phyloP scores from a whole-genome alignment of 2,329 filamentous ascomycete genomes.

The Xylaria sp. region DNA sequence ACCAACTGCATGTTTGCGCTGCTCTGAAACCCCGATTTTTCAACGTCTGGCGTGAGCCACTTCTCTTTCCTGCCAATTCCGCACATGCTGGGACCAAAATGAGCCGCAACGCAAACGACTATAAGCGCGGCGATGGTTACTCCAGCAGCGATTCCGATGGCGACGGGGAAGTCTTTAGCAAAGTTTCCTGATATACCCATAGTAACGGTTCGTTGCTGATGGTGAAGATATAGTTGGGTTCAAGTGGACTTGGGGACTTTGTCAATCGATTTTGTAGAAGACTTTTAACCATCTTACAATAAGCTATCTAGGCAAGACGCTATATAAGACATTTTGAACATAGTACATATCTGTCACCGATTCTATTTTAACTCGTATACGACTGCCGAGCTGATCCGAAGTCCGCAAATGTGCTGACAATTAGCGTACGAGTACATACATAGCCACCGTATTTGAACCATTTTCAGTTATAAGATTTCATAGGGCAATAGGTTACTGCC shows the following conservation, averaged over 20 bases:
- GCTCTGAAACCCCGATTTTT: conserved; percentile 26
- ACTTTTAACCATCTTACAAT: not conserved
- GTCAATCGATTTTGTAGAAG: not conserved
- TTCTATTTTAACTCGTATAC: not conserved
- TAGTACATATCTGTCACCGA: not conserved
- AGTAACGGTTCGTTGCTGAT: not conserved
- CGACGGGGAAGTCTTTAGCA: conserved; percentile 35
- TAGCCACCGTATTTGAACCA: conserved; percentile 1
- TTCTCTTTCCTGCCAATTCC: conserved; percentile 35
- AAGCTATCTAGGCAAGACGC: not conserved
- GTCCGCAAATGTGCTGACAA: conserved; percentile 6
- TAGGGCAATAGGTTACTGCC: not conserved
- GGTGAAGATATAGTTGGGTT: not conserved
- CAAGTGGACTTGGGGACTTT: not conserved
- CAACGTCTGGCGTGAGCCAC: conserved; percentile 36
- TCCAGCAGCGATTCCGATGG: conserved; percentile 36
- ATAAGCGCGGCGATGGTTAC: conserved; percentile 36
- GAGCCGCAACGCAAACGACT: conserved; percentile 41
- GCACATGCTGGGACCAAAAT: conserved; percentile 42
- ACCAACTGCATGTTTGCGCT: not conserved
- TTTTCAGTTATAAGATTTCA: not conserved
- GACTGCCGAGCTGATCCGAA: not conserved
- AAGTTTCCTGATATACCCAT: conserved; percentile 38
- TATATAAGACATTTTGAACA: conserved; percentile 3
- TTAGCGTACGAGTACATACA: not conserved